These are phyloP conservation scores for Cadophora sp. DNA, from an alignment of 2,329 filamentous ascomycete species.

Conservation along the genomic window DNA sequence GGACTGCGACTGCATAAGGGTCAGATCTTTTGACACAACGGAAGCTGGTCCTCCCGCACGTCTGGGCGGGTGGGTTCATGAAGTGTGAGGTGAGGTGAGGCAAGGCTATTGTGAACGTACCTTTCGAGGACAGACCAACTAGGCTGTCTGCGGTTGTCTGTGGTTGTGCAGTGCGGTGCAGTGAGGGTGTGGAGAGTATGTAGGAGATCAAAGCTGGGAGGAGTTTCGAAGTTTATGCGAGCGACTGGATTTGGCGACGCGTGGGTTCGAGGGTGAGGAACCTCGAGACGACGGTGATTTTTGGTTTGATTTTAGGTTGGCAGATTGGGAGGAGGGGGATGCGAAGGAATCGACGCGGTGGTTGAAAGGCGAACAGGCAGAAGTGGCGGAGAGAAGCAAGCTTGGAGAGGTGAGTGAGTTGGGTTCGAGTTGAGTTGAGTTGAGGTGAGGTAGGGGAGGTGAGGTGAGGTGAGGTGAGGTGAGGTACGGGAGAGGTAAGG, in stretches of 20 bases:
- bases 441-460: not conserved
- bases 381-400: conserved; percentile 8
- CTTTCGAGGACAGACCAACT: conserved; percentile 11
- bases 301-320: not conserved
- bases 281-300: not conserved
- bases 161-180: conserved; percentile 9
- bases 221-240: conserved; percentile 15
- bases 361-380: conserved; percentile 10
- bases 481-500: too few relatives aligned
- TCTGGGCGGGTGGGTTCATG: conserved; percentile 26
- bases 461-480: too few relatives aligned
- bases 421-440: too few relatives aligned
- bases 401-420: not conserved
- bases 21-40: conserved; percentile 42
- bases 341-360: not conserved
- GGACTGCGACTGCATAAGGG: conserved; percentile 38
- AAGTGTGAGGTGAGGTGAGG: conserved; percentile 21
- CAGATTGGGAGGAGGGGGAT: not conserved
- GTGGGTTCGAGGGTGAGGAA: not conserved
- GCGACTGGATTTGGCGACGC: not conserved
- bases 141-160: conserved; percentile 8
- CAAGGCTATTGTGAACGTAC: conserved; percentile 23
- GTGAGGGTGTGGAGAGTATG: conserved; percentile 4
- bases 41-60: conserved; percentile 38
- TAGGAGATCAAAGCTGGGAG: conserved; percentile 9